Base-by-base conservation (phyloP, 2,329 filamentous ascomycete species). In the Septoria petroselini region DNA sequence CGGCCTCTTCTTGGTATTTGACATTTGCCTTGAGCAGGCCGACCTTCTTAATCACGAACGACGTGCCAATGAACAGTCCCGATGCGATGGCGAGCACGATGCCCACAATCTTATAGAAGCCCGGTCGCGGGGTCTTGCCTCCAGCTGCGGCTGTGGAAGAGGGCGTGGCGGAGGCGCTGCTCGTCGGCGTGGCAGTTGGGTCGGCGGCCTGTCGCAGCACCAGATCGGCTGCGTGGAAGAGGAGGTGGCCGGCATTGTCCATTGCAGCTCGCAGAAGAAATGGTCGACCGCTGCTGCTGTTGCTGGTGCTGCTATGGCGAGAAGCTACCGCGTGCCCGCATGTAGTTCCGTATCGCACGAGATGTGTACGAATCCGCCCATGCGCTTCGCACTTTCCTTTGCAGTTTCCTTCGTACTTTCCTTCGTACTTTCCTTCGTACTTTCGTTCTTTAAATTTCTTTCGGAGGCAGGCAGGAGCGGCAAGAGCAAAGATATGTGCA, bases 1-100 rank as follows among this genome's bases (percentile, higher is more conserved):
- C 93, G 0, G 93, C 91, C 58, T 88, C 88, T 71, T 97, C 90
- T 55, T 95, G 86, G 75, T 97, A 97, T 70, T 97, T 97, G 62
- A 88, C 83, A 70, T 97, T 98, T 42, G 93, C 91, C 68, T 83
- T 90, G 54, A 98, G 77, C 60, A 98, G 73, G 3, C 93, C 93
- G 52, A 88, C 78, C 73, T 98, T 98, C 73, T 97, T 97, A 65
- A 98, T 73, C 21, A 97, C 91, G 68, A 97, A 98, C 0, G 91
- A 97, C 11, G 86, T 79, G 47, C 93, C 93, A 65, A 98, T 98
- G 68, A 97, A 97, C 50, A 88, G 68, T 34, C 93, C 93, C 0
- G 91, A 97, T 25, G 83, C 82, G 52, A 96, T 79, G 12, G 93
- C 93, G 29, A 98, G 76, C 17, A 83, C 77, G 55, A 98, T 88